Base-by-base conservation (phyloP, 2,329 filamentous ascomycete species). In the Nannizziopsis barbatae region DNA sequence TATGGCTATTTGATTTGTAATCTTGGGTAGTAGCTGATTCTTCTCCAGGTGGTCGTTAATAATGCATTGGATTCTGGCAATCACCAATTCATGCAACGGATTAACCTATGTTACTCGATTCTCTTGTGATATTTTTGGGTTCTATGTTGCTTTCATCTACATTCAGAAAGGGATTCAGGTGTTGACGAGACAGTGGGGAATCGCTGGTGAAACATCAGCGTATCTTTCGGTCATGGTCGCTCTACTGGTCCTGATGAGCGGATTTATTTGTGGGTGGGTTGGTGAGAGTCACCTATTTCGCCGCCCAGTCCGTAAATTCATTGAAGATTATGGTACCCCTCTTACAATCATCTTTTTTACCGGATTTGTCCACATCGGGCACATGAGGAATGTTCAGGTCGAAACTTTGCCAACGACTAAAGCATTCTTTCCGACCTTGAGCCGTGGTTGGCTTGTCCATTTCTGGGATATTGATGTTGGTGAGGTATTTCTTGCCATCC, bases 111-210 rank as follows among this genome's bases (percentile, higher is more conserved):
- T 95, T 17, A 95, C 88, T 1, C 77, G 86, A 11, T 95, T 95
- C 62, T 87, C 86, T 18, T 94, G 88, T 67, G 88, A 95, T 64
- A 92, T 90, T 59, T 94, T 95, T 56, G 88, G 87, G 44, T 93
- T 94, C 69, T 94, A 94, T 62, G 87, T 94, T 42, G 87, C 87
- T 49, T 88, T 85, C 61, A 90, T 94, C 65, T 94, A 94, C 62
- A 74, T 94, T 15, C 86, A 94, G 61, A 94, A 94, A 66, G 87
- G 87, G 12, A 83, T 94, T 53, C 86, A 94, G 65, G 85, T 93
- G 11, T 75, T 94, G 15, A 82, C 81, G 38, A 76, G 83, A 10
- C 83, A 93, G 59, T 88, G 84, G 65, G 69, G 59, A 60, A 72
- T 63, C 65, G 71, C 56, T 50, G 74, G 72, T 42, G 76, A 83